A percentile compares a stretch with the other conserved stretches of the same genome.
phyloP scores from a whole-genome alignment of 352 stramenopile species.

The Plasmopara viticola region DNA sequence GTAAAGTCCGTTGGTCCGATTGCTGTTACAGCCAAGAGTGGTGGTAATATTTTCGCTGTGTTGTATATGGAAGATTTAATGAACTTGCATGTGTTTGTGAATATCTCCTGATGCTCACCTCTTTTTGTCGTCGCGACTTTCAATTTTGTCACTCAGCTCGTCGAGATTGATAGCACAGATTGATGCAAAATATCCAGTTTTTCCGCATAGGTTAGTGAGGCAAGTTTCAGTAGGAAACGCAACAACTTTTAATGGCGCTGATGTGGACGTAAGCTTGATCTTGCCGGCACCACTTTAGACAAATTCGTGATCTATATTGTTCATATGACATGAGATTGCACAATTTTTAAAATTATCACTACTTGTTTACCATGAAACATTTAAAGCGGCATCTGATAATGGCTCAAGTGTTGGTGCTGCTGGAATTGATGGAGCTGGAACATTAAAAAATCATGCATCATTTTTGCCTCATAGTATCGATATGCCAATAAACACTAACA shows the following conservation, averaged over 20 bases:
- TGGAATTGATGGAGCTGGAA: conserved; percentile 31
- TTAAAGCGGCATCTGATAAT: conserved; percentile 18
- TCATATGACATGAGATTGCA: background rate
- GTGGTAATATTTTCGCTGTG: conserved; percentile 16
- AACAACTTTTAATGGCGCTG: too few relatives aligned
- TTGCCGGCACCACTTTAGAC: conserved; percentile 34
- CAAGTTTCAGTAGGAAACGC: too few relatives aligned
- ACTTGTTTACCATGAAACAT: conserved; percentile 28
- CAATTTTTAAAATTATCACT: background rate
- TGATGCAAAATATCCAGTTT: too few relatives aligned
- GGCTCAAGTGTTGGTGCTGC: conserved; percentile 15
- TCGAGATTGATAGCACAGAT: too few relatives aligned
- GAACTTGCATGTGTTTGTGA: background rate
- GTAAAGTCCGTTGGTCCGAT: conserved; percentile 10
- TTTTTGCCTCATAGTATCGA: background rate
- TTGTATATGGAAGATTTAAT: background rate
- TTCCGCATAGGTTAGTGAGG: too few relatives aligned
- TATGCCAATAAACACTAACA: background rate
- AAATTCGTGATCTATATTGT: conserved; percentile 21
- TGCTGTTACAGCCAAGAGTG: conserved; percentile 7
- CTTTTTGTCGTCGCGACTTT: conserved; percentile 22
- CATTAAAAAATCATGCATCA: too few relatives aligned
- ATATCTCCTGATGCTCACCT: conserved; percentile 13
- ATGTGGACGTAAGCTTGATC: too few relatives aligned
- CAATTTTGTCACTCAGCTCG: conserved; percentile 37